Evolutionary conservation across 495 filamentous ascomycete genomes (phyloP), one percentile per base, ranked within the genome.

Genomic region (Thozetella sp.): DNA sequence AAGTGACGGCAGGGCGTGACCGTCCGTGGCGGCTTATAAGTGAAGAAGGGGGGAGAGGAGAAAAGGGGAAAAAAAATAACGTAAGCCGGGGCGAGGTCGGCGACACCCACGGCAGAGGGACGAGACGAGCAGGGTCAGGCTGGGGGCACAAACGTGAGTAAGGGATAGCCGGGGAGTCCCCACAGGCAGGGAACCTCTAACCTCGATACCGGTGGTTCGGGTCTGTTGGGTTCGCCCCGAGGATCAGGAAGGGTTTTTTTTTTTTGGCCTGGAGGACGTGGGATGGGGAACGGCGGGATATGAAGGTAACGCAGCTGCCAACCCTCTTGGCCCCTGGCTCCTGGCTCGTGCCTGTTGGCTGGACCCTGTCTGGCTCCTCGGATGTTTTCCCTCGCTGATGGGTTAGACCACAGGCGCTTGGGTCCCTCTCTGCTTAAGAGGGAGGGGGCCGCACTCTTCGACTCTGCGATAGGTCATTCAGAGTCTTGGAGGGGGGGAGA

Each of bases 181-280:
- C 43, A 48, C 43, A 48, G n/a, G 43, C 30, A 9, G 30, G 30
- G 30, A 37, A 10, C 11, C 43, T 48, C 9, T 20, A 19, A 3
- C n/a, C n/a, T 48, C 10, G 43, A 48, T 48, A 48, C 43, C 43
- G 43, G 43, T 48, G n/a, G 43, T 48, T n/a, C 20, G 43, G 43
- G 12, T 48, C 43, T 13, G 43, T 10, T n/a, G 20, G 43, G 3
- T 48, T 48, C 43, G n/a, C 9, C 43, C 43, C 43, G 43, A 48
- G 43, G n/a, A 19, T 15, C 9, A 11, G 43, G 43, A 48, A 48
- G 43, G 43, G 30, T 37, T 6, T 17, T 3, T 13, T 48, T 11
- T 11, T 11, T 20, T 15, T 20, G 43, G 43, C n/a, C n/a, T n/a
- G n/a, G n/a, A n/a, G n/a, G n/a, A n/a, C n/a, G 43, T 3, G n/a